phyloP scores from a whole-genome alignment of 1,284 basidiomycete genomes.

The Ceratobasidium papillatum region DNA sequence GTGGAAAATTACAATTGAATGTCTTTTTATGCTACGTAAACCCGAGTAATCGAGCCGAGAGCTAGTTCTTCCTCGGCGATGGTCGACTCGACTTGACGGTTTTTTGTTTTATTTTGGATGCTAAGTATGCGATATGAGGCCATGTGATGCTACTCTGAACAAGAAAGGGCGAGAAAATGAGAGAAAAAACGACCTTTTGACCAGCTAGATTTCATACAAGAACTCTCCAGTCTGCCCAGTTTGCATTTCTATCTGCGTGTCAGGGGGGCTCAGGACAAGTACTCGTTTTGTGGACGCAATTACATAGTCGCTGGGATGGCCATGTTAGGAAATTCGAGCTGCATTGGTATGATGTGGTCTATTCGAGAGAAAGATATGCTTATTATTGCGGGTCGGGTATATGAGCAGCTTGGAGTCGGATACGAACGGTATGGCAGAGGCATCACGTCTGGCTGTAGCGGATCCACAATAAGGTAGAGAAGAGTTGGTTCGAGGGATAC shows the following conservation, averaged over 20 bases:
- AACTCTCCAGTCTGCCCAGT: no score
- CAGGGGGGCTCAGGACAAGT: not conserved
- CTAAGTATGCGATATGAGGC: no score
- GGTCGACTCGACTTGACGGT: not conserved
- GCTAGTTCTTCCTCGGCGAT: not conserved
- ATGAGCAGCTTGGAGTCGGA: not conserved
- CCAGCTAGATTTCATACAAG: no score
- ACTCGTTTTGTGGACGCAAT: not conserved
- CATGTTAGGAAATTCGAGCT: not conserved
- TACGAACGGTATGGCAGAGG: not conserved
- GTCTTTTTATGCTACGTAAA: not conserved
- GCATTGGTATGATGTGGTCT: not conserved
- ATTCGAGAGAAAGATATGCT: not conserved
- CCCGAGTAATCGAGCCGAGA: not conserved
- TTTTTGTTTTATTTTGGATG: no score
- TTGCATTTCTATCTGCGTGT: not conserved
- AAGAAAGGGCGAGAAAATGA: no score
- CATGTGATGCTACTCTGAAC: no score
- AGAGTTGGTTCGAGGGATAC: not conserved
- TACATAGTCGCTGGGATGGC: not conserved
- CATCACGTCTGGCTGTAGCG: not conserved
- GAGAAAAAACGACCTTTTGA: no score
- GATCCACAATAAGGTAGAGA: not conserved
- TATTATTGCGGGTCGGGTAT: not conserved
- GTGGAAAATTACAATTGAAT: not conserved